Conservation (phyloP, 768 basidiomycete genomes). For the Auricularia auricula-judae region DNA sequence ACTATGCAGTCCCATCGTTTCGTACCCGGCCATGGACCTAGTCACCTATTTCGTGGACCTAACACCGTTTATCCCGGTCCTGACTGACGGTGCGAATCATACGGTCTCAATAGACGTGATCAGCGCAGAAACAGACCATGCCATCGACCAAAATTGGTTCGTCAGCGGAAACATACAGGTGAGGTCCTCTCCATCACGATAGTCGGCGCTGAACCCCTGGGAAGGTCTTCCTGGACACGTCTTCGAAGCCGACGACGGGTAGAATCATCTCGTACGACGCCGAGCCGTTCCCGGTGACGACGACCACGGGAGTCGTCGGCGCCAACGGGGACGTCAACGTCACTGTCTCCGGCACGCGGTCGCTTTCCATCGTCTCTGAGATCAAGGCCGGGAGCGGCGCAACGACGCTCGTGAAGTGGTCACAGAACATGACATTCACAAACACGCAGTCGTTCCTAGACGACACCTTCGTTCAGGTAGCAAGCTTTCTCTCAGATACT, state of each 20-base stretch:
- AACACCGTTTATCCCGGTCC: conserved; percentile 65
- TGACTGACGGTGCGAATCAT: conserved; percentile 58
- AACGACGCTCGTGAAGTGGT: conserved; percentile 42
- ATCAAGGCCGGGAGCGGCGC: conserved; percentile 53
- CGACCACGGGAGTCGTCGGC: conserved; percentile 32
- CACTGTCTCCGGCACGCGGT: conserved; percentile 48
- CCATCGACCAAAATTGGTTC: conserved; percentile 41
- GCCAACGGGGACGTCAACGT: conserved; percentile 40
- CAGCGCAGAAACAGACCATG: conserved; percentile 54
- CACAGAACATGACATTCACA: conserved; percentile 46
- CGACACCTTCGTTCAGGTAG: conserved; percentile 30
- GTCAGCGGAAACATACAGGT: conserved; percentile 55
- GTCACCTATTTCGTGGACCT: conserved; percentile 71
- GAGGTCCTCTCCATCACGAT: neutral
- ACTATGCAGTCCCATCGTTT: conserved; percentile 27
- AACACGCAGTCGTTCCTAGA: conserved; percentile 55
- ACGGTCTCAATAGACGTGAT: conserved; percentile 62
- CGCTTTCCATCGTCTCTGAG: conserved; percentile 47
- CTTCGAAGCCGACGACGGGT: conserved; percentile 55
- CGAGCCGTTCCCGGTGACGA: conserved; percentile 39
- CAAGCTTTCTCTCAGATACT: no score
- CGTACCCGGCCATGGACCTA: conserved; percentile 62
- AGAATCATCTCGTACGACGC: conserved; percentile 51
- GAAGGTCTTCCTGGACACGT: neutral
- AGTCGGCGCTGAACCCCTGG: neutral